Evolutionary conservation across 2,329 filamentous ascomycete species (phyloP).

Genomic region (Fusarium hainanense): DNA sequence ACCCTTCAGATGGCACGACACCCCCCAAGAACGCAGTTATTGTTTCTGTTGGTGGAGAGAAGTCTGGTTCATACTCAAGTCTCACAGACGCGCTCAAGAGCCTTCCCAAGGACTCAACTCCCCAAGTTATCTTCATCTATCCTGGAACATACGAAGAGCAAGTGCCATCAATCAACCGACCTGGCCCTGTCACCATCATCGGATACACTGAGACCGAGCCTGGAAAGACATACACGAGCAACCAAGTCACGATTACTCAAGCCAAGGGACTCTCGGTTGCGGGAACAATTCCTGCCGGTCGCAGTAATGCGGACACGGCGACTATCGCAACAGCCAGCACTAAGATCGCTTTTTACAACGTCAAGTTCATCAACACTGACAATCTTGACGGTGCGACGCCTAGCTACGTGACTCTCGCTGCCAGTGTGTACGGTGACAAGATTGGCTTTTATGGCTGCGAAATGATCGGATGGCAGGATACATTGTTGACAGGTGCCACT

Average conservation of each 20-base stretch:
- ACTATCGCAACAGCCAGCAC: conserved; percentile 43
- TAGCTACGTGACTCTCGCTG: conserved; percentile 38
- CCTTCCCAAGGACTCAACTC: conserved; percentile 48
- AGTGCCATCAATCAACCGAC: conserved; percentile 52
- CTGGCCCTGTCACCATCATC: conserved; percentile 55
- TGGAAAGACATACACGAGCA: conserved; percentile 59
- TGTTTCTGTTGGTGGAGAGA: conserved; percentile 50
- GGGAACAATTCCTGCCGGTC: conserved; percentile 42
- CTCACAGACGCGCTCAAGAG: conserved; percentile 47
- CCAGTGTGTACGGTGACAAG: conserved; percentile 50
- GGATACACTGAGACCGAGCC: conserved; percentile 58
- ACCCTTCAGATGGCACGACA: conserved; percentile 54
- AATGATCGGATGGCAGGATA: conserved; percentile 40
- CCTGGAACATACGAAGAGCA: conserved; percentile 59
- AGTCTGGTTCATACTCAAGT: conserved; percentile 44
- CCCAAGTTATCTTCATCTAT: conserved; percentile 57
- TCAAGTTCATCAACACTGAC: conserved; percentile 56
- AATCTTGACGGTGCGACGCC: conserved; percentile 29
- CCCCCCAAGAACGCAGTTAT: conserved; percentile 56
- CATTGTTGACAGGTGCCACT: conserved; percentile 31
- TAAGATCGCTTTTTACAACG: conserved; percentile 56
- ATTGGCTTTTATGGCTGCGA: conserved; percentile 54
- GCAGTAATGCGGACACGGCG: conserved; percentile 40
- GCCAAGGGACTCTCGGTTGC: conserved; percentile 32
- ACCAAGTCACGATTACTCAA: conserved; percentile 63